Base-by-base conservation (phyloP, 208 protist genomes). In the Perkinsela sp. region DNA sequence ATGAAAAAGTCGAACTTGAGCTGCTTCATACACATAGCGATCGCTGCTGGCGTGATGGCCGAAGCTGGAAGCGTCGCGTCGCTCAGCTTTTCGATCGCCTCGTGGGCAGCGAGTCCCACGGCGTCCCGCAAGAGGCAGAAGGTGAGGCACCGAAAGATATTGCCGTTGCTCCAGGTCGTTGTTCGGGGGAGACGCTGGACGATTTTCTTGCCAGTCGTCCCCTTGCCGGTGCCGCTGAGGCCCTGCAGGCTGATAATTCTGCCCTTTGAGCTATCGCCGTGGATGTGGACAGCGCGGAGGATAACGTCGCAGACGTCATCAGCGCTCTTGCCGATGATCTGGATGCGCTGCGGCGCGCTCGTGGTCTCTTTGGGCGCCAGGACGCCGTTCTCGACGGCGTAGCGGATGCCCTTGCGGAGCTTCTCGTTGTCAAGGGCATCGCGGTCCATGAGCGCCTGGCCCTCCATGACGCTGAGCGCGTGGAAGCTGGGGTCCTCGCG, bases 91-190 rank as follows among this genome's bases (percentile, higher is more conserved):
- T 28, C 32, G 15, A 28, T 1, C 32, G 30, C 2, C 15, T 70
- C 32, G 16, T 16, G 13, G 67, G 28, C 81, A 0, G 81, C 78
- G n/a, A 81, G 31, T 29, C 68, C 69, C 28, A 57, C n/a, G 29
- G 87, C 74, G n/a, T 76, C 67, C 71, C 89, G 80, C 67, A 80
- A 69, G 67, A 76, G 79, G 31, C 91, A 77, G 70, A 87, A 78
- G 1, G 88, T 91, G 77, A 91, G 89, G 74, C 83, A 81, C 67
- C 88, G 81, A 74, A 93, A 93, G 15, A 93, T 80, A 70, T 93
- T 93, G 32, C 88, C 88, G 71, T 93, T 93, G 72, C 85, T 91
- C 88, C 88, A 93, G 66, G 83, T 77, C 15, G 91, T 80, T 48
- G 83, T 89, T 32, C 77, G 75, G 0, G 88, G 85, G 31, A 93